Evolutionary conservation across 495 filamentous ascomycete genomes (phyloP), one percentile per base, ranked within the genome.

Genomic region (Penicillium turbatum): DNA sequence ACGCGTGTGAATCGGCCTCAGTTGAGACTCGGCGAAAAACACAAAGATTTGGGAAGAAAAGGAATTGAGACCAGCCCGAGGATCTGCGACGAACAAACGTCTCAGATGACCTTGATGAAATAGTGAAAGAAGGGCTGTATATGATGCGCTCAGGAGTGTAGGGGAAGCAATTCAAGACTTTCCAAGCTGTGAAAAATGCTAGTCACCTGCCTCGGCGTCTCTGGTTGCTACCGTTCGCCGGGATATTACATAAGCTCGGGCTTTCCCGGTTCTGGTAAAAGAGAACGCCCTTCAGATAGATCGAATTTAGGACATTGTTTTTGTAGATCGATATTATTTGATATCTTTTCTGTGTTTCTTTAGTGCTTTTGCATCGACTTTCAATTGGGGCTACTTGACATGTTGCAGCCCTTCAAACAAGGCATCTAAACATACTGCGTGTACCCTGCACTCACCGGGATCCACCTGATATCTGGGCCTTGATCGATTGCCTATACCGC

Each of bases 21-120:
- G 51, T 60, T 55, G 62, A 62, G 51, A 54, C 46, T 46, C 51
- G 41, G 53, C 48, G 44, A 42, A 58, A 45, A 56, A 62, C 44
- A 56, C 7, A 24, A 31, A 54, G 44, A 51, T 53, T 48, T 38
- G 50, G 48, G 37, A 56, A 53, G 52, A 48, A 55, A 62, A 69
- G 58, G 48, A 45, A 59, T 61, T 60, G 63, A 72, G 67, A 68
- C 56, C 66, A 69, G 71, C 60, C 69, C 65, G 57, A 41, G 40
- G 50, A 51, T 65, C 54, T 65, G 58, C 46, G 56, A 65, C 64
- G 64, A 67, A 51, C 26, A 45, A 67, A 62, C 60, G 59, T 53
- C 59, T 53, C 55, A 48, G 53, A 58, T 39, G 38, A 53, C 12
- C 37, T 38, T 50, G 44, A 48, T 36, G 34, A 36, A 38, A 40